Base-by-base conservation (phyloP, 2,329 filamentous ascomycete genomes). In the Capronia coronata region DNA sequence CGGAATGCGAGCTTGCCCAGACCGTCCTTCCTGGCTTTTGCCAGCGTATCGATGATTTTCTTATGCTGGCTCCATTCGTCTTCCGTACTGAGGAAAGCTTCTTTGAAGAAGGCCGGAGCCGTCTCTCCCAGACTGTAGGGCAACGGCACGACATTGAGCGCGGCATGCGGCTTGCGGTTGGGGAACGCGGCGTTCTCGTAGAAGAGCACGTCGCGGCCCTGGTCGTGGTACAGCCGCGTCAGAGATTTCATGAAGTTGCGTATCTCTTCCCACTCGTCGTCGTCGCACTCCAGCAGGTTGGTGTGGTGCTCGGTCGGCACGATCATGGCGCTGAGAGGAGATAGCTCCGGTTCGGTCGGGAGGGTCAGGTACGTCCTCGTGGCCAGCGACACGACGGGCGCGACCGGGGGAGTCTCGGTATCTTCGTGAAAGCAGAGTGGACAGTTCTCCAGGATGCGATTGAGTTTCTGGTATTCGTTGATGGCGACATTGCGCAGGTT, bases 241-340 rank as follows among this genome's bases (percentile, higher is more conserved):
- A 98, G 76, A 51, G 82, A 86, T 72, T 98, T 98, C 91, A 97
- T 97, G 65, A 98, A 98, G 67, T 98, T 98, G 59, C 93, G 86
- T 4, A 98, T 84, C 68, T 98, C 93, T 65, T 98, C 93, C 94
- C 94, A 98, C 66, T 98, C 93, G 64, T 98, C 93, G 63, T 98
- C 91, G 67, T 97, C 91, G 67, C 93, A 98, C 67, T 96, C 91
- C n/a, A 98, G 74, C 0, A 98, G 79, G 65, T 97, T 98, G 19
- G 76, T 82, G 45, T 84, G 83, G 65, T 98, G 93, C 59, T 89
- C 80, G 18, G 93, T 81, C 4, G 93, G 93, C 2, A 90, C 88
- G 54, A 98, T 93, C 49, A 93, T 83, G 5, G 90, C 87, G 42
- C 89, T 85, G 39, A 87, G 87, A 43, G 86, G 77, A 58, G 80